Evolutionary conservation across 192 early-diverging fungal species (phyloP), one percentile per base, ranked within the genome.

Genomic region (Cladochytrium replicatum): DNA sequence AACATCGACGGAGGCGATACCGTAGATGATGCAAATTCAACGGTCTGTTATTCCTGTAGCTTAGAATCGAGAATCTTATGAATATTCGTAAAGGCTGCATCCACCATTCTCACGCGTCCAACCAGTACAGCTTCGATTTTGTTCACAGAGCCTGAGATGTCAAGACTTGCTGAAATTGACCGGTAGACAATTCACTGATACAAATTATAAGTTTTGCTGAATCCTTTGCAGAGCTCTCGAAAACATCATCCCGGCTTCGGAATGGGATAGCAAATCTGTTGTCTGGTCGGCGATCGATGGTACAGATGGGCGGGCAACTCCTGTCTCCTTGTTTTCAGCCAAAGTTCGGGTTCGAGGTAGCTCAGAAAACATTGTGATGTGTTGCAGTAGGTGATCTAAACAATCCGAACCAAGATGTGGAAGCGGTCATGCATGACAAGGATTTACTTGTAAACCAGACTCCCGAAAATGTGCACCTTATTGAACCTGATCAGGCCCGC

Each of bases 221-320:
- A 42, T 4, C 19, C 19, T n/a, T 30, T 23, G 7, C 50, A 58
- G 57, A 39, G 40, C 41, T 25, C 51, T 60, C 9, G 46, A 53
- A 23, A 45, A 54, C 45, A 60, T 60, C 24, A 46, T 60, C 28
- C 58, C 58, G 1, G 58, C 53, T 28, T 29, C 42, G 2, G 50
- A 60, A 48, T 60, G 58, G 58, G 50, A 53, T 15, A 29, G 32
- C 19, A 60, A 60, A 41, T 60, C 58, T 19, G 34, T 60, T 19
- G 45, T 48, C 2, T 60, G 50, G 51, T 53, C 58, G 2, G 9
- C 32, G 27, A 34, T 32, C 6, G 22, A 32, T 8, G 27, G 44
- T 11, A 11, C 15, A 38, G 48, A 9, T n/a, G 23, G 29, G 21
- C n/a, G 7, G 46, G 28, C 45, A 8, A 1, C 7, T n/a, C 46